These are phyloP conservation scores for Noccaea bulbosa DNA, from an alignment of 345 rosid species.

Conservation along the genomic window DNA sequence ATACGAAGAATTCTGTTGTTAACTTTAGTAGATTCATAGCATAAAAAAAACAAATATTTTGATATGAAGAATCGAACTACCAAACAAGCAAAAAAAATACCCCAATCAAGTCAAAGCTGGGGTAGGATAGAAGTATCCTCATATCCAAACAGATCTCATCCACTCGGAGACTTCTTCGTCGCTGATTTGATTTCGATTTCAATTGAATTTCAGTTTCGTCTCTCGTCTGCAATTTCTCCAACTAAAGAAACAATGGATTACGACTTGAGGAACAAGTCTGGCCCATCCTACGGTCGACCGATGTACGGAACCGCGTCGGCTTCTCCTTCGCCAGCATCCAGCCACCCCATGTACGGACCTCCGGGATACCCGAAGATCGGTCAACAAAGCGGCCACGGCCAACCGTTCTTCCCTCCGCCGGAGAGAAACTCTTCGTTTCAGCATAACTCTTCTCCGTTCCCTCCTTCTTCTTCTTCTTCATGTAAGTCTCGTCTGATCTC, in stretches of 20 bases:
- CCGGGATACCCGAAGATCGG: conserved; percentile 71
- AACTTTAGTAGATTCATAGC: too few species aligned
- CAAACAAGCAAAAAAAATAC: too few species aligned
- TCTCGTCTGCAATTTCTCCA: conserved; percentile 8
- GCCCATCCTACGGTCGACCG: conserved; percentile 50
- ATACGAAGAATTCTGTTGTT: too few species aligned
- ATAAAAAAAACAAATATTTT: too few species aligned
- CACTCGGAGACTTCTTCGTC: background rate
- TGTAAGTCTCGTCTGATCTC: conserved; percentile 48
- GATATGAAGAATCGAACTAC: background rate
- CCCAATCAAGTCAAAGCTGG: background rate
- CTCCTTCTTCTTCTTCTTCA: conserved; percentile 38
- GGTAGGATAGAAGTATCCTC: background rate
- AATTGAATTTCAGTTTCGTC: background rate
- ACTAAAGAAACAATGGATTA: conserved; percentile 46
- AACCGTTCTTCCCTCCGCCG: conserved; percentile 46
- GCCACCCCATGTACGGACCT: conserved; percentile 57
- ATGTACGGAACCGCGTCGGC: conserved; percentile 49
- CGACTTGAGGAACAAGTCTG: conserved; percentile 58
- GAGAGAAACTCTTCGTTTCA: conserved; percentile 53
- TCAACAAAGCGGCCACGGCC: conserved; percentile 52
- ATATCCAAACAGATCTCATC: conserved; percentile 31
- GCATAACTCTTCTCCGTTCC: conserved; percentile 48
- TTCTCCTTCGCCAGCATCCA: conserved; percentile 44
- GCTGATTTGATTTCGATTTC: background rate